phyloP scores from a whole-genome alignment of 2,329 filamentous ascomycete genomes.

The Hypoxylon sp. region DNA sequence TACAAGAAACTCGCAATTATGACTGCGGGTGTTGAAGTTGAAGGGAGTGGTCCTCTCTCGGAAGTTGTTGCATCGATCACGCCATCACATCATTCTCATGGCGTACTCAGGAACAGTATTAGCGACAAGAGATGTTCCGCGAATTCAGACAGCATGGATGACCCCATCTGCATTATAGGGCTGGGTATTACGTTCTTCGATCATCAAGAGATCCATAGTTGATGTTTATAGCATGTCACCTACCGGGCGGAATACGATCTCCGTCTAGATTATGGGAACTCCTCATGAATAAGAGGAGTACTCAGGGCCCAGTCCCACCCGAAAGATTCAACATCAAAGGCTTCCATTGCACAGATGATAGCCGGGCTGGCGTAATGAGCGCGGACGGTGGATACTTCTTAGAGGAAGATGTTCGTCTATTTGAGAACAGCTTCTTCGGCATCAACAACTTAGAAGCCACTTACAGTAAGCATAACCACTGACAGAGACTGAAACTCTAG shows the following conservation, averaged over 20 bases:
- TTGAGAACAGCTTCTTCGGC: slow-evolving; percentile 53
- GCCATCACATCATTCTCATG: too few species aligned
- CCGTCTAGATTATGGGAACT: slow-evolving; percentile 45
- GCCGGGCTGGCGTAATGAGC: slow-evolving; percentile 24
- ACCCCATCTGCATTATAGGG: too few species aligned
- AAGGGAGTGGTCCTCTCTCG: too few species aligned
- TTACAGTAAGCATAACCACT: slow-evolving; percentile 14
- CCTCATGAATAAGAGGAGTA: slow-evolving; percentile 34
- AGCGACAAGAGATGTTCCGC: too few species aligned
- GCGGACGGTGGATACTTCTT: slow-evolving; percentile 52
- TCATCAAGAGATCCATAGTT: too few species aligned
- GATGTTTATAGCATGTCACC: slow-evolving; percentile 37
- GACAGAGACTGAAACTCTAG: too few species aligned
- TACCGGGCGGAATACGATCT: slow-evolving; percentile 43
- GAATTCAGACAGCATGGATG: too few species aligned
- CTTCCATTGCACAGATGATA: slow-evolving; percentile 41
- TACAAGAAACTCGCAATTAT: too few species aligned
- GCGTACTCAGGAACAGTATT: too few species aligned
- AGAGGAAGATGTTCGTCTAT: slow-evolving; percentile 46
- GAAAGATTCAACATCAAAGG: slow-evolving; percentile 44
- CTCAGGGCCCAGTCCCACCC: slow-evolving; percentile 38
- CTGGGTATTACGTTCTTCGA: too few species aligned
- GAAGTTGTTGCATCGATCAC: too few species aligned
- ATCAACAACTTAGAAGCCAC: slow-evolving; percentile 51
- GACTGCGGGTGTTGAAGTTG: too few species aligned